phyloP scores from a whole-genome alignment of 73 alveolate species.

The Vitrella brassicaformis region DNA sequence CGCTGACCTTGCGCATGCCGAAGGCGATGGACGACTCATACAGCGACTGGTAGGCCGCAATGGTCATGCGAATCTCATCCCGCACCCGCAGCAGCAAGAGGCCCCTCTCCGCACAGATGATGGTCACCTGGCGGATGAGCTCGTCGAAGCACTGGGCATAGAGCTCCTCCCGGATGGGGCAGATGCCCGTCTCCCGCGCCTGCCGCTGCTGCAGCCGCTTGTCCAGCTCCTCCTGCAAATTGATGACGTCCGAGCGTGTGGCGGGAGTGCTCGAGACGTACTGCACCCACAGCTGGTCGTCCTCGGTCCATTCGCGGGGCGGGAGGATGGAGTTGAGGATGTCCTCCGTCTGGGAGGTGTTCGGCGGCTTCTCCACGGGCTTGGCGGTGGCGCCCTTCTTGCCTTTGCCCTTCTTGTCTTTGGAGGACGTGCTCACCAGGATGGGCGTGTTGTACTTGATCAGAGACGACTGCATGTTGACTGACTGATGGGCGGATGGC shows the following conservation, averaged over 20 bases:
- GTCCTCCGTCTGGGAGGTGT: slow-evolving; percentile 51
- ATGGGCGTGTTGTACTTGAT: slow-evolving; percentile 80
- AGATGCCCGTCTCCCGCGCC: slow-evolving; percentile 99
- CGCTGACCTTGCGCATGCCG: slow-evolving; percentile 84
- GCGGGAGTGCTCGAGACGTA: slow-evolving; percentile 91
- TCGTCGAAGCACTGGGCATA: slow-evolving; percentile 98
- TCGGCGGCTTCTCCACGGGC: not conserved
- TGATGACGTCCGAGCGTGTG: slow-evolving; percentile 84
- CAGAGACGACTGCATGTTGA: slow-evolving; percentile 50
- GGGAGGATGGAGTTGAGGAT: slow-evolving; percentile 92
- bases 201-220: slow-evolving; percentile 84
- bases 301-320: slow-evolving; percentile 91
- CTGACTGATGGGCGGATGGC: no score
- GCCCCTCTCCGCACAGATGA: slow-evolving; percentile 97
- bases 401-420: slow-evolving; percentile 42
- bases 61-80: slow-evolving; percentile 83
- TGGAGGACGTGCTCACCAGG: slow-evolving; percentile 71
- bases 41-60: slow-evolving; percentile 80
- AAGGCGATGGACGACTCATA: slow-evolving; percentile 93
- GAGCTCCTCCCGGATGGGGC: slow-evolving; percentile 97
- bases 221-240: slow-evolving; percentile 89
- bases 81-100: slow-evolving; percentile 87
- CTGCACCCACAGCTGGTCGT: slow-evolving; percentile 86
- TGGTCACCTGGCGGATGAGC: slow-evolving; percentile 86
- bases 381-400: not conserved